Base-by-base conservation (phyloP, 495 filamentous ascomycete genomes). In the Polyplosphaeria fusca region DNA sequence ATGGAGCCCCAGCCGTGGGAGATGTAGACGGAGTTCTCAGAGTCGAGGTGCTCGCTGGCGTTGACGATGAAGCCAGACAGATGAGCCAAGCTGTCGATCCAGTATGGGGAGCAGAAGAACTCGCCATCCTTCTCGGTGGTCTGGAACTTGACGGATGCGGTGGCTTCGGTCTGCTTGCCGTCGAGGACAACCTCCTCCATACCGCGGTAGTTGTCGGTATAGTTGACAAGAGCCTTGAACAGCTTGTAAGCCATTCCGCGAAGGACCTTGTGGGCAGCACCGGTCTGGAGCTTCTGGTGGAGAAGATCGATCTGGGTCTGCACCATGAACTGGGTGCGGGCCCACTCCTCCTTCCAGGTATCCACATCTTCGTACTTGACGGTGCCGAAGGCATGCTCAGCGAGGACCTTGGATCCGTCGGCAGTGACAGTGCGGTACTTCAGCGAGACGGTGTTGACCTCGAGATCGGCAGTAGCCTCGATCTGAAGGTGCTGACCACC, bases 1-100 rank as follows among this genome's bases (percentile, higher is more conserved):
- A 74, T 70, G 18, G 65, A 68, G 22, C 66, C 66, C 72, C 72
- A 74, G 9, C 72, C 72, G 52, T 74, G 72, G 5, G 72, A 74
- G 44, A 74, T 68, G 57, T 73, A 82, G 18, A 79, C 75, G 37
- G 71, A 69, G 30, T 74, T 71, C 20, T 73, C 70, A 1, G 71
- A 71, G 52, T 79, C 77, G 14, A 73, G 52, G 4, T 70, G 60
- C 27, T 79, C 77, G 19, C 71, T 76, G 16, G 64, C 76, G 57
- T 82, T 82, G 65, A 79, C 73, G 32, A 79, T 75, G 63, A 82
- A 82, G 5, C 79, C 79, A 5, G 76, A 71, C 25, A 79, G 59
- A 55, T 82, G 79, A 24, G 61, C 65, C 4, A 80, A 39, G 30
- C 67, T 71, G 61, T 82, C 79, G 52, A 82, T 76, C 68, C 70